Conservation (phyloP, 108 stramenopile species). For the Nannochloropsis gaditana region DNA sequence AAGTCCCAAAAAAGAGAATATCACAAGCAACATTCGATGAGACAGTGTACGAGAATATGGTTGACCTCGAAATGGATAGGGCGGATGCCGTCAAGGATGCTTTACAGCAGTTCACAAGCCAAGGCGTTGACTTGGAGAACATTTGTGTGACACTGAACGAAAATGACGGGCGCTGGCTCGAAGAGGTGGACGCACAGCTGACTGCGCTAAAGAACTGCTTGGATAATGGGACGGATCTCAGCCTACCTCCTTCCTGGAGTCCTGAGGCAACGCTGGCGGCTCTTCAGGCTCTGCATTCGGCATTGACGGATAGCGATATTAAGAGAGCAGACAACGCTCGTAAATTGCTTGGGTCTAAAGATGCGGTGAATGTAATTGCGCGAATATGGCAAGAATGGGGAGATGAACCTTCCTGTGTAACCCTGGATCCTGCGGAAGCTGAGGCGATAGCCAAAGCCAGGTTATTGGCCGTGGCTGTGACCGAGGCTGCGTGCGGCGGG, state of each 20-base stretch:
- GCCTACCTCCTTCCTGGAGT: not conserved
- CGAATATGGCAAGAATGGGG: not conserved
- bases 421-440: not conserved
- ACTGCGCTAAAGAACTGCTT: not conserved
- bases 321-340: not conserved
- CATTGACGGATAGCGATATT: not conserved
- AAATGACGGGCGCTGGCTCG: slow-evolving; percentile 20
- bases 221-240: not conserved
- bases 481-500: not conserved
- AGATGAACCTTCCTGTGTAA: not conserved
- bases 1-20: slow-evolving; percentile 22
- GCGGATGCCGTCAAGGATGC: slow-evolving; percentile 29
- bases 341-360: not conserved
- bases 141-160: slow-evolving; percentile 23
- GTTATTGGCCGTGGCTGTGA: not conserved
- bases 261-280: not conserved
- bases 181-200: not conserved
- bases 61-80: slow-evolving; percentile 33
- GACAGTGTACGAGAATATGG: slow-evolving; percentile 34
- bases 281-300: not conserved
- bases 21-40: slow-evolving; percentile 37
- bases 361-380: not conserved
- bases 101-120: slow-evolving; percentile 21
- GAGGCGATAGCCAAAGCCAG: not conserved
- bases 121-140: slow-evolving; percentile 33